Evolutionary conservation across 169 alveolate genomes (phyloP), one percentile per base, ranked within the genome.

Genomic region (Cryptosporidium sp.): DNA sequence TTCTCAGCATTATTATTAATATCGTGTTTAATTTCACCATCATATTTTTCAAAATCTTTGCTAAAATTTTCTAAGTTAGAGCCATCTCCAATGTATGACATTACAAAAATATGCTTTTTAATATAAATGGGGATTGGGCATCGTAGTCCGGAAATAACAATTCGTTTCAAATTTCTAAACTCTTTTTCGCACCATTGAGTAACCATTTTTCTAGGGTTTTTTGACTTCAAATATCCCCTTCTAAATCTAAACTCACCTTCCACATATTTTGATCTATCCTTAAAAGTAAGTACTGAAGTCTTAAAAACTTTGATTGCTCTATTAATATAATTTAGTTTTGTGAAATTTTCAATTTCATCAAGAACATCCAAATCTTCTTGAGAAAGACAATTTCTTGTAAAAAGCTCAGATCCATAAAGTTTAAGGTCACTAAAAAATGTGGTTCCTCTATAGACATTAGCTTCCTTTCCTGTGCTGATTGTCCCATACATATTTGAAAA

Each of bases 121-220:
- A 98, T 96, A 23, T 95, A 95, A 52, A 94, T 92, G n/a, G 99
- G 99, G 39, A 95, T 94, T 16, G 99, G 99, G 50, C 98, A 96
- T 86, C 97, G 95, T 70, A 97, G 69, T 51, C 98, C 97, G 50
- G 97, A 94, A 84, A 94, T 92, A 62, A 95, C 93, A 21, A 98
- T 92, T 80, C 99, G 95, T 91, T 97, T 95, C 62, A 98, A 92
- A 92, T 99, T 98, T 71, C 99, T 91, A 69, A 97, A 95, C 92
- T 98, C 99, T 95, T 99, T 99, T 94, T 98, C 99, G 37, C 99
- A 99, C 99, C 99, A 99, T 84, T 97, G 98, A 58, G 96, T 95
- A 1, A 98, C 99, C 99, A 98, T 99, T 92, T 98, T 98, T 67
- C 99, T 93, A 14, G 99, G 99, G 85, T 99, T 99, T 69, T 98